Conservation (phyloP, 75 land plant species). For the Pinus tabuliformis region DNA sequence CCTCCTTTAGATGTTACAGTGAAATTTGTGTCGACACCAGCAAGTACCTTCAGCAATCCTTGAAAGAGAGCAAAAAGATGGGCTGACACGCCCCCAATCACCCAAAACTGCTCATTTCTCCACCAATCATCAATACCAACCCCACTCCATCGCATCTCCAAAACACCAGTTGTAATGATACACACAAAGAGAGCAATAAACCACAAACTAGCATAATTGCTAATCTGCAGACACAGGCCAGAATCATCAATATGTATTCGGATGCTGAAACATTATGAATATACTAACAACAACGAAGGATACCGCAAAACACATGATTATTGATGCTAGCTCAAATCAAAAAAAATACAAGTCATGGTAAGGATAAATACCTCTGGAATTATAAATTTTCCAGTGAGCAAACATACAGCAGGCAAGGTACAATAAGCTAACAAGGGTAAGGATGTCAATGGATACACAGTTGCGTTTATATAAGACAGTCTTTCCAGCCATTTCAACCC, state of each 20-base stretch:
- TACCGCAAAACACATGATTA: background rate
- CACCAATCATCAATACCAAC: conserved; percentile 84
- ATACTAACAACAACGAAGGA: background rate
- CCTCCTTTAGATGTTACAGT: conserved; percentile 64
- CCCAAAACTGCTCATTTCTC: conserved; percentile 89
- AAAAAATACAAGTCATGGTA: background rate
- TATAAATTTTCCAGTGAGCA: conserved; percentile 68
- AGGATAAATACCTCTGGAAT: conserved; percentile 40
- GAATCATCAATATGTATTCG: background rate
- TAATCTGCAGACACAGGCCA: conserved; percentile 52
- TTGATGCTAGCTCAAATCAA: background rate
- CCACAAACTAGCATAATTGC: conserved; percentile 62
- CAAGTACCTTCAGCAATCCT: conserved; percentile 72
- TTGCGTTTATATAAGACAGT: conserved; percentile 62
- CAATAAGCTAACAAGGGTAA: conserved; percentile 67
- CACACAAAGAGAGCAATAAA: conserved; percentile 70
- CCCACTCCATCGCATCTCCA: conserved; percentile 83
- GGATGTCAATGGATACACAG: conserved; percentile 69
- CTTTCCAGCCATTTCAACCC: conserved; percentile 63
- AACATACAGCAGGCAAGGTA: conserved; percentile 73
- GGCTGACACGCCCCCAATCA: conserved; percentile 79
- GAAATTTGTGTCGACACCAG: conserved; percentile 79
- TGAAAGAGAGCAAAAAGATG: conserved; percentile 83
- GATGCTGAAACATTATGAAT: background rate
- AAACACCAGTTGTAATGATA: conserved; percentile 68